These are phyloP conservation scores for Saccharomycopsis capsularis DNA, from an alignment of 805 yeast species.

Conservation along the genomic window DNA sequence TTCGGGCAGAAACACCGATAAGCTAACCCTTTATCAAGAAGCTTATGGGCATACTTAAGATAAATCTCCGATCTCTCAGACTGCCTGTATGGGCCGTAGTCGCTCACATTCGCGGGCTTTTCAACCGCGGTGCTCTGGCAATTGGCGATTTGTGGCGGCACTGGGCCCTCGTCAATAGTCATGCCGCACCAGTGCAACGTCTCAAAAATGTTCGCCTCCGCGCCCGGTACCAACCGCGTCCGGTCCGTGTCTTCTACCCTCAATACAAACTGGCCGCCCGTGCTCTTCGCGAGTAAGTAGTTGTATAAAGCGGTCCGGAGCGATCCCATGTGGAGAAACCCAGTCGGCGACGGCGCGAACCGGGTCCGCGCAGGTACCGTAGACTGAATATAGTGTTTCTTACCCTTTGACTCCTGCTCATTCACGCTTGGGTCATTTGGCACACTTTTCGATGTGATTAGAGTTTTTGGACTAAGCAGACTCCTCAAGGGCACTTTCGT, in stretches of 20 bases:
- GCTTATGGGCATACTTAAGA: slow-evolving; percentile 43
- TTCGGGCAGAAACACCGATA: slow-evolving; percentile 84
- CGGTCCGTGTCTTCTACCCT: slow-evolving; percentile 93
- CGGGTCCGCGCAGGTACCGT: slow-evolving; percentile 64
- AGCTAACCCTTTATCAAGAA: slow-evolving; percentile 64
- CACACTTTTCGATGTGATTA: too few species aligned
- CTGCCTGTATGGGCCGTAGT: slow-evolving; percentile 74
- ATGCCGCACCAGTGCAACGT: slow-evolving; percentile 74
- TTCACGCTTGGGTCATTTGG: too few species aligned
- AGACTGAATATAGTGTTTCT: too few species aligned
- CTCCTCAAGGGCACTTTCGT: too few species aligned
- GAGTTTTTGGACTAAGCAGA: too few species aligned
- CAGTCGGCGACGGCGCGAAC: slow-evolving; percentile 98
- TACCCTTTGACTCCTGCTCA: too few species aligned
- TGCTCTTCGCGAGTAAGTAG: slow-evolving; percentile 68
- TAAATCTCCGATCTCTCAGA: slow-evolving; percentile 72
- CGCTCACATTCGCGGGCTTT: slow-evolving; percentile 29
- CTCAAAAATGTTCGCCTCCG: slow-evolving; percentile 73
- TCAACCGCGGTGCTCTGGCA: slow-evolving; percentile 10
- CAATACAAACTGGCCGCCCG: slow-evolving; percentile 73
- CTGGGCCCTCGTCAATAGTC: slow-evolving; percentile 77
- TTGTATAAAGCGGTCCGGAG: slow-evolving; percentile 89
- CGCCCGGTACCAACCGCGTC: slow-evolving; percentile 67
- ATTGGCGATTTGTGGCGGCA: slow-evolving; percentile 27
- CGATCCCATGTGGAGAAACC: slow-evolving; percentile 89